Base-by-base conservation (phyloP, 2,329 filamentous ascomycete genomes). In the Cytospora paraplurivora region DNA sequence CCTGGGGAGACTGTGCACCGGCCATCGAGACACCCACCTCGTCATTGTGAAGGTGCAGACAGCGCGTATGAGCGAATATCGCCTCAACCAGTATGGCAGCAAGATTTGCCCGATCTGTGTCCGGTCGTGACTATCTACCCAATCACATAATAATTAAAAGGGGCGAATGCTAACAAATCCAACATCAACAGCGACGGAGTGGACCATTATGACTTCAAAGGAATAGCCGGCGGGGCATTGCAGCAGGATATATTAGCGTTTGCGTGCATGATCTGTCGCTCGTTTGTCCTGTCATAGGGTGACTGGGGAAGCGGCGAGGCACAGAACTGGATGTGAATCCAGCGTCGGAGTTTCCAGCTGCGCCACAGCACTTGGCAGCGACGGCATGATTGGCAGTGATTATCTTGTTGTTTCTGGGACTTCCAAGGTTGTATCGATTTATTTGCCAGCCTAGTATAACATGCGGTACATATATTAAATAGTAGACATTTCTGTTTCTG, bases 81-180 rank as follows among this genome's bases (percentile, higher is more conserved):
- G 56, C 6, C 35, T 59, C 27, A 38, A 35, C 17, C 47, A 21
- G 7, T 52, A 59, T 17, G 33, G 33, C 32, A 4, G 8, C n/a
- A 51, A 59, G 47, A 59, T 47, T 8, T 59, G 56, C 34, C 47
- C 32, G 7, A 7, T 59, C 8, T 59, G 56, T 47, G 51, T 47
- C 34, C 13, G 7, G 7, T 21, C 15, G 56, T 59, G 38, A 51
- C 47, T n/a, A 19, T 47, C 44, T 47, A 37, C 10, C 32, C 32
- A 21, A 17, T 34, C 10, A 10, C 32, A 7, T 17, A 13, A 12
- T 17, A 17, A 27, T 4, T 17, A 12, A 5, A n/a, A 15, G n/a
- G 11, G n/a, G 19, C 7, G 3, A 4, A 56, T 27, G 38, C 19
- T 38, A 44, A 51, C 27, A 33, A 47, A 15, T 59, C 35, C 44